Conservation (phyloP, 73 alveolate species). For the Durusdinium trenchii region DNA sequence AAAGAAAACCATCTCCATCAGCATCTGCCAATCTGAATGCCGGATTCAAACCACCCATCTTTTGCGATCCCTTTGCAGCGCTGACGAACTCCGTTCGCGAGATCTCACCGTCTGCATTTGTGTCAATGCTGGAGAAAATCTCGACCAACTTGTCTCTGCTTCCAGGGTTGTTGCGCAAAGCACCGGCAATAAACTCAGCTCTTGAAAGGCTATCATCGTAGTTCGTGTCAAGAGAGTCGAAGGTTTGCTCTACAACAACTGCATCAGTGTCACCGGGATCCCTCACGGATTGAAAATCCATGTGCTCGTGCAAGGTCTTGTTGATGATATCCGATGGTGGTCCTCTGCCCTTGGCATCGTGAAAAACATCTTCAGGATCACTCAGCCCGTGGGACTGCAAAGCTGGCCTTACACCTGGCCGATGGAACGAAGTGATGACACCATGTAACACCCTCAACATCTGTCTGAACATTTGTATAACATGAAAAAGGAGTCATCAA, state of each 20-base stretch:
- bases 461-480: background rate
- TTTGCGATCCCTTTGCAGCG: constrained; percentile 62
- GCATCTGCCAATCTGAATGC: constrained; percentile 57
- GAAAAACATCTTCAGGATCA: constrained; percentile 49
- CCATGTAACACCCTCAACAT: background rate
- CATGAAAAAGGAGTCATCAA: no score
- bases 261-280: constrained; percentile 75
- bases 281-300: constrained; percentile 43
- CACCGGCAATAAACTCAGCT: constrained; percentile 38
- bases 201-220: constrained; percentile 75
- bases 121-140: constrained; percentile 47
- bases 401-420: constrained; percentile 11
- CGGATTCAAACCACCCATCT: constrained; percentile 55
- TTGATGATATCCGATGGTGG: background rate
- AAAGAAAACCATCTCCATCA: constrained; percentile 62
- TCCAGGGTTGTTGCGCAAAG: constrained; percentile 40
- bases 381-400: background rate
- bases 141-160: constrained; percentile 58
- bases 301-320: constrained; percentile 34
- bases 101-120: constrained; percentile 31
- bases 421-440: background rate
- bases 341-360: background rate
- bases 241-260: constrained; percentile 73
- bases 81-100: constrained; percentile 71
- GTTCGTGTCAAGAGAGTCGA: constrained; percentile 46